phyloP scores from a whole-genome alignment of 495 filamentous ascomycete genomes.

The Aspergillus nidulans region DNA sequence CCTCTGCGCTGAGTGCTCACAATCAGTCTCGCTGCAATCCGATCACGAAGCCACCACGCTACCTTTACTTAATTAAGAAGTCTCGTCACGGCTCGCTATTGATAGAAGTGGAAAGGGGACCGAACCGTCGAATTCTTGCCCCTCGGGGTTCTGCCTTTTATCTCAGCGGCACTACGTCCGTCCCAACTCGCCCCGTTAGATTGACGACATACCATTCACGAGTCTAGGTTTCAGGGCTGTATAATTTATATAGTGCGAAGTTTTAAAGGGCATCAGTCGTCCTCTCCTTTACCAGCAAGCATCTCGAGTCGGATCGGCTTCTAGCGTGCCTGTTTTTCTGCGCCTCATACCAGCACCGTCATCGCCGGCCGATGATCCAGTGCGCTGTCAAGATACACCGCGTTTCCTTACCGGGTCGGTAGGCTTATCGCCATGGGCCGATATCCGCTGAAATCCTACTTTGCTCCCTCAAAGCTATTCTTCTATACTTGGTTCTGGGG shows the following conservation, averaged over 20 bases:
- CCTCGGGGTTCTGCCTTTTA: background rate
- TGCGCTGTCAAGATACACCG: constrained; percentile 5
- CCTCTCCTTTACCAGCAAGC: background rate
- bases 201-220: background rate
- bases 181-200: background rate
- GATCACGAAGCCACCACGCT: constrained; percentile 1
- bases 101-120: background rate
- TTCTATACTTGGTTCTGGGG: constrained; percentile 88
- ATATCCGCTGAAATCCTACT: constrained; percentile 47
- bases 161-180: background rate
- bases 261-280: background rate
- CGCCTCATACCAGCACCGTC: constrained; percentile 3
- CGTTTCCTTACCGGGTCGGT: background rate
- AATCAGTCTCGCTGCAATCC: background rate
- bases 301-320: background rate
- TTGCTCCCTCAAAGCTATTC: constrained; percentile 61
- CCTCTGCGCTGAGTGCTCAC: constrained; percentile 8
- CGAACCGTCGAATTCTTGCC: background rate
- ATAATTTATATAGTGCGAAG: background rate
- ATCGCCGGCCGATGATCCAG: constrained; percentile 24
- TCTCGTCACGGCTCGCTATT: background rate
- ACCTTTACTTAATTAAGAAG: background rate
- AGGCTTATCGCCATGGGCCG: constrained; percentile 9
- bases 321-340: background rate
- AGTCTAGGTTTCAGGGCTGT: background rate